Conservation (phyloP, 2,329 filamentous ascomycete genomes). For the Ophiocordyceps robertsii region DNA sequence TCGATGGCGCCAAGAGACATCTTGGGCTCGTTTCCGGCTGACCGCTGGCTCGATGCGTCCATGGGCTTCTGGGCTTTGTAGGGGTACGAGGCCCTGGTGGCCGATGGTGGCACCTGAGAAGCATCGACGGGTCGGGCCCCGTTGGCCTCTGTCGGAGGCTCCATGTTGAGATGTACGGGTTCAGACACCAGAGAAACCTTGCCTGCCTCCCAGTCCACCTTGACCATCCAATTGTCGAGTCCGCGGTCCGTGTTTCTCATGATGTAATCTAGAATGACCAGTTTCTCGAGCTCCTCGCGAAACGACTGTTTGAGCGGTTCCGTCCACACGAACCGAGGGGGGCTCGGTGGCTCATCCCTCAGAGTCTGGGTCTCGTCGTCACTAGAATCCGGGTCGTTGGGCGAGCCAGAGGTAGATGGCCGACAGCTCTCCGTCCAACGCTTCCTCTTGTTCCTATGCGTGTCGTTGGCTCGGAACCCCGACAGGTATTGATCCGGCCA, state of each 20-base stretch:
- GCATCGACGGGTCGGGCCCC: constrained; percentile 50
- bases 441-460: constrained; percentile 53
- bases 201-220: constrained; percentile 74
- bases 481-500: constrained; percentile 84
- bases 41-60: constrained; percentile 49
- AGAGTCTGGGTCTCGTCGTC: constrained; percentile 37
- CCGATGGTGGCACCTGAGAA: constrained; percentile 24
- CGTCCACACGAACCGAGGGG: constrained; percentile 67
- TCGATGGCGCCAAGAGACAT: constrained; percentile 88
- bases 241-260: constrained; percentile 98
- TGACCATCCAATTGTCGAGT: constrained; percentile 99
- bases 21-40: constrained; percentile 35
- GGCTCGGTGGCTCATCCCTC: constrained; percentile 34
- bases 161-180: constrained; percentile 54
- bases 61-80: constrained; percentile 76
- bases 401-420: constrained; percentile 35
- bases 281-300: constrained; percentile 86
- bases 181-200: constrained; percentile 79
- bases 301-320: constrained; percentile 81
- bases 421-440: constrained; percentile 75
- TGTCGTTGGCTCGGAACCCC: constrained; percentile 55
- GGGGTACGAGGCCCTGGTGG: constrained; percentile 40
- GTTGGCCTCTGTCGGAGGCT: constrained; percentile 25
- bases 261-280: constrained; percentile 96
- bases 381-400: constrained; percentile 51